phyloP scores from a whole-genome alignment of 2,329 filamentous ascomycete genomes.

The Hysterium pulicare region DNA sequence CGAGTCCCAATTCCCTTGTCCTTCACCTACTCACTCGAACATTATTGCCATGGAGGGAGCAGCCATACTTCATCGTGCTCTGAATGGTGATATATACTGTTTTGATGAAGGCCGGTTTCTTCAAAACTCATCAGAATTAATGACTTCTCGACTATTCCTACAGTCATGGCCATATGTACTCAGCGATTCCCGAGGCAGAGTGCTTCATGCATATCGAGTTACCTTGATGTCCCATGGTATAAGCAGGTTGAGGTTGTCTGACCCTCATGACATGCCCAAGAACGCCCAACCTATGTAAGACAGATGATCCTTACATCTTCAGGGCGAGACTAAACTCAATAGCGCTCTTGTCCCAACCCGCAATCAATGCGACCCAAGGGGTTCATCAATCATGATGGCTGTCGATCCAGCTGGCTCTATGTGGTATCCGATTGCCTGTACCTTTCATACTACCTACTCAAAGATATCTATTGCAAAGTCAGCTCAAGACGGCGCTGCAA shows the following conservation, averaged over 20 bases:
- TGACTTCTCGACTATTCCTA: neutral
- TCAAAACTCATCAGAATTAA: neutral
- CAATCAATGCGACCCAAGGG: neutral
- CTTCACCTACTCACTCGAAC: neutral
- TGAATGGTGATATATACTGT: neutral
- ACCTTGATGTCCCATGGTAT: neutral
- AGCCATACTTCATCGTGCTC: neutral
- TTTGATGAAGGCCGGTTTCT: neutral
- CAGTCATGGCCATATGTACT: neutral
- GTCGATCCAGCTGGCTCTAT: neutral
- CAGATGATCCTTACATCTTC: neutral
- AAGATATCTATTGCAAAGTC: neutral
- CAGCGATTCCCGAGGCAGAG: neutral
- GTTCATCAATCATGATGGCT: neutral
- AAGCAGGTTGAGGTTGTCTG: neutral
- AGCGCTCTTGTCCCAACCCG: neutral
- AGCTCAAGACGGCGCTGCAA: neutral
- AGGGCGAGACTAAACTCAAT: neutral
- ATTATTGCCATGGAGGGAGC: neutral
- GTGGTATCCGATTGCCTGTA: neutral
- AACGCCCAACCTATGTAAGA: neutral
- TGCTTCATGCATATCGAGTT: neutral
- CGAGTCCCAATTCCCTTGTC: neutral
- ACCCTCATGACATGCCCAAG: neutral
- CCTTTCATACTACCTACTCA: neutral